Percentiles rank a stretch among this genome's conserved stretches.
These are phyloP conservation scores for Amyloporia xantha DNA, from an alignment of 768 basidiomycete genomes.

Conservation along the genomic window DNA sequence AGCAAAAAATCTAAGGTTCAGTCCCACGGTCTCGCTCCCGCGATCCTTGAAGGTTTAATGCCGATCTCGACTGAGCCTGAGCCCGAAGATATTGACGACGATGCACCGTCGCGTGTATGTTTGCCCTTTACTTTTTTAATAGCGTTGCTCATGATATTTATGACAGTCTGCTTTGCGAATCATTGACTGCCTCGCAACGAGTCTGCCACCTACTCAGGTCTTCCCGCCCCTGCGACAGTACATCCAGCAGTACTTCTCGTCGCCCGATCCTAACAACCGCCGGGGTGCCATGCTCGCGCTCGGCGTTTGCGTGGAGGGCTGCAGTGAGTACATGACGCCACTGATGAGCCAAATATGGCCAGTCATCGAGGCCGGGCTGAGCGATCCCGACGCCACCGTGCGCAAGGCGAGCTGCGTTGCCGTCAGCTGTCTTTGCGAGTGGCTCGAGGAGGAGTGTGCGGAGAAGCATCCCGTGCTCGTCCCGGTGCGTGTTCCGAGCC, in stretches of 20 bases:
- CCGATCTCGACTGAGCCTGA: constrained; percentile 92
- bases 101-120: constrained; percentile 83
- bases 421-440: constrained; percentile 94
- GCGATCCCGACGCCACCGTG: constrained; percentile 77
- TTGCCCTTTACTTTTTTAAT: neutral
- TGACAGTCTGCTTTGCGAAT: constrained; percentile 85
- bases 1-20: constrained; percentile 98
- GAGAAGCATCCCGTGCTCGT: constrained; percentile 77
- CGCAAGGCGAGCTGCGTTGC: constrained; percentile 95
- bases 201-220: constrained; percentile 89
- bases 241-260: constrained; percentile 80
- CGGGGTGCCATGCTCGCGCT: constrained; percentile 94
- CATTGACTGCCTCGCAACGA: constrained; percentile 87
- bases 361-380: constrained; percentile 81
- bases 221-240: constrained; percentile 86
- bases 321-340: constrained; percentile 96
- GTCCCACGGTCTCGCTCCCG: constrained; percentile 71
- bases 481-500: constrained; percentile 52
- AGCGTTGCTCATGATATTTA: constrained; percentile 5
- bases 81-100: constrained; percentile 89
- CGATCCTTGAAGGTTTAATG: constrained; percentile 87
- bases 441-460: constrained; percentile 91
- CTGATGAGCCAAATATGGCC: constrained; percentile 92
- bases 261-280: constrained; percentile 68
- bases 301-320: constrained; percentile 94